Evolutionary conservation across 2,329 filamentous ascomycete genomes (phyloP).

Genomic region (Phyllosticta citriasiana): DNA sequence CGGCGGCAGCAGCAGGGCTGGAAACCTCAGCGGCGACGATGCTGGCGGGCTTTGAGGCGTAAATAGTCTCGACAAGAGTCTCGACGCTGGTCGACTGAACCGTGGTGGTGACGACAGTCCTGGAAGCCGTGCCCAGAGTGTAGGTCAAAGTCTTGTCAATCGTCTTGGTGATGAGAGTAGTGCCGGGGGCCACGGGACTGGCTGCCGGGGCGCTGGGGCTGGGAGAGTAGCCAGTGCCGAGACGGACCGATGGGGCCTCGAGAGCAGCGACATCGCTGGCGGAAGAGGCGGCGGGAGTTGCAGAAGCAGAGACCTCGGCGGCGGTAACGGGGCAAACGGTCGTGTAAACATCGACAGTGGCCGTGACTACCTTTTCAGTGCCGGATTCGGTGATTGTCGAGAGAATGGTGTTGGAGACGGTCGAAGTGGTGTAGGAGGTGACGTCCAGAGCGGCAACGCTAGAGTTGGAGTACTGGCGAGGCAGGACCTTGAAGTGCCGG

Average conservation of each 20-base stretch:
- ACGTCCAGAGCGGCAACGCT: constrained; percentile 7
- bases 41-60: constrained; percentile 18
- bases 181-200: constrained; percentile 9
- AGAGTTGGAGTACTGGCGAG: constrained; percentile 7
- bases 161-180: constrained; percentile 8
- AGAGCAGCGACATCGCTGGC: constrained; percentile 6
- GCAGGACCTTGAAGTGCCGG: constrained; percentile 13
- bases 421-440: constrained; percentile 10
- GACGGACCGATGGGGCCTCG: constrained; percentile 12
- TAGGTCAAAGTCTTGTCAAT: constrained; percentile 16
- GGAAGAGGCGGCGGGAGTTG: constrained; percentile 8
- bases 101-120: constrained; percentile 37
- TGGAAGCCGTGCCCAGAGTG: constrained; percentile 31
- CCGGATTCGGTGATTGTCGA: constrained; percentile 9
- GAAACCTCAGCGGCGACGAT: constrained; percentile 3
- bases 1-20: neutral
- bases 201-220: neutral
- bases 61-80: constrained; percentile 13
- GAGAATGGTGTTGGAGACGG: constrained; percentile 10
- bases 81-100: constrained; percentile 31
- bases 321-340: constrained; percentile 32
- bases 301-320: constrained; percentile 19
- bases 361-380: constrained; percentile 12
- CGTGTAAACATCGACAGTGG: constrained; percentile 23
- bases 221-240: constrained; percentile 13